Evolutionary conservation across 2,329 filamentous ascomycete species (phyloP), one percentile per base, ranked within the genome.

Genomic region (Beauveria medogensis): DNA sequence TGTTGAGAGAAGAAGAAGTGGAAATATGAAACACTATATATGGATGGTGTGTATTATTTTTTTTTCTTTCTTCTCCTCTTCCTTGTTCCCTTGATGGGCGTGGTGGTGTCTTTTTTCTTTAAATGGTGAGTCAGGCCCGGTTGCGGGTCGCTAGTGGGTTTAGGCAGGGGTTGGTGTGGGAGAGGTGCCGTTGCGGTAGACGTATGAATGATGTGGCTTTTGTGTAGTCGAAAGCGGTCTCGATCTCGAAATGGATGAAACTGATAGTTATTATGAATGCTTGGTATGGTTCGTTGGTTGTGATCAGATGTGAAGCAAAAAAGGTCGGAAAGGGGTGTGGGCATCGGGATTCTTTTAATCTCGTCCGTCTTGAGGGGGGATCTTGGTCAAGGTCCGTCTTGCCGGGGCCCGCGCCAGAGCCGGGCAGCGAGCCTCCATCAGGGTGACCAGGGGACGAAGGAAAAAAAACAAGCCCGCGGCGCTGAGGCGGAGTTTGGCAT

Each of bases 401-500:
- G 40, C 37, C 53, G 40, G 37, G 53, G 53, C 9, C 44, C 30
- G 26, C 44, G 44, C 55, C 26, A 44, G 16, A 41, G n/a, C 46
- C 37, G 47, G 34, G 47, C 34, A 51, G 46, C 55, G 46, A 50
- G 34, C 34, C 34, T 37, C 6, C 12, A 37, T 16, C 12, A 37
- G 16, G 34, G 34, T 37, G 34, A 37, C 34, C 34, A 10, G 41
- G 34, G n/a, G 14, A 12, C 8, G 7, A 34, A 18, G 46, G 12
- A 5, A 20, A 28, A 4, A 18, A 26, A 24, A 20, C 44, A 41
- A 40, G 55, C 55, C 55, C 55, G 55, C 55, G 44, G 55, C 55
- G 30, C 22, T 58, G 57, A 47, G 56, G 66, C 71, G 71, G 71
- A 71, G 64, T 73, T 71, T 71, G 69, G 47, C 64, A 62, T 64